Percentiles rank a stretch among this genome's conserved stretches.
Conservation (phyloP, 2,329 filamentous ascomycete species). For the Fusarium marasasianum region DNA sequence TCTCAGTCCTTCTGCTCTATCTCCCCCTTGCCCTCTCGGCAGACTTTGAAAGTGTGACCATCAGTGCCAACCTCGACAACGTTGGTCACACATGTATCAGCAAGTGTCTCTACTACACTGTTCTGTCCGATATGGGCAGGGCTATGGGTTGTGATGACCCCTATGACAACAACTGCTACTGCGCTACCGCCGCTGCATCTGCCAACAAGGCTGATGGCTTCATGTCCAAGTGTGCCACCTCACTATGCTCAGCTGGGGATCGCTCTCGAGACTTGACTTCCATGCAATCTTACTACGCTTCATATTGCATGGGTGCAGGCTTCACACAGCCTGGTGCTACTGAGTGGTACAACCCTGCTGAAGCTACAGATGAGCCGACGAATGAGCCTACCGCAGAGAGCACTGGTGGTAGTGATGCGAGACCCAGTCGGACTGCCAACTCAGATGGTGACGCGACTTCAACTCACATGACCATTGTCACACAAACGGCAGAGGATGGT, state of each 20-base stretch:
- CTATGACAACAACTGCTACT: slow-evolving; percentile 42
- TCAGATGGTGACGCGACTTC: slow-evolving; percentile 28
- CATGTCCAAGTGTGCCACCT: slow-evolving; percentile 38
- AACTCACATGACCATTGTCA: slow-evolving; percentile 39
- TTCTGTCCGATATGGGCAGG: slow-evolving; percentile 26
- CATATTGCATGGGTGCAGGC: slow-evolving; percentile 42
- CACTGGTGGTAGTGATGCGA: slow-evolving; percentile 2
- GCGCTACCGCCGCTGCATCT: slow-evolving; percentile 36
- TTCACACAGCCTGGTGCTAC: slow-evolving; percentile 40
- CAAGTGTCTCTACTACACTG: slow-evolving; percentile 33
- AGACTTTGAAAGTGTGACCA: slow-evolving; percentile 33
- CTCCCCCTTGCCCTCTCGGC: background rate
- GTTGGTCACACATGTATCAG: slow-evolving; percentile 33
- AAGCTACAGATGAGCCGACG: slow-evolving; percentile 27
- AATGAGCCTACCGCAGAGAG: slow-evolving; percentile 17
- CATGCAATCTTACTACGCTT: slow-evolving; percentile 40
- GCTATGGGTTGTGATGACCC: slow-evolving; percentile 38
- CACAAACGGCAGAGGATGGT: slow-evolving; percentile 38
- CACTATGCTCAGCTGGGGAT: slow-evolving; percentile 34
- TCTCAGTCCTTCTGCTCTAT: slow-evolving; percentile 7
- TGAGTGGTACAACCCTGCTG: slow-evolving; percentile 38
- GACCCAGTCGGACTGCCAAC: slow-evolving; percentile 36
- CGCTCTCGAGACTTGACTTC: slow-evolving; percentile 35
- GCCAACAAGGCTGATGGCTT: slow-evolving; percentile 27
- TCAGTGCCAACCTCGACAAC: slow-evolving; percentile 15